phyloP scores from a whole-genome alignment of 306 rosid species.

The Cucurbita moschata region DNA sequence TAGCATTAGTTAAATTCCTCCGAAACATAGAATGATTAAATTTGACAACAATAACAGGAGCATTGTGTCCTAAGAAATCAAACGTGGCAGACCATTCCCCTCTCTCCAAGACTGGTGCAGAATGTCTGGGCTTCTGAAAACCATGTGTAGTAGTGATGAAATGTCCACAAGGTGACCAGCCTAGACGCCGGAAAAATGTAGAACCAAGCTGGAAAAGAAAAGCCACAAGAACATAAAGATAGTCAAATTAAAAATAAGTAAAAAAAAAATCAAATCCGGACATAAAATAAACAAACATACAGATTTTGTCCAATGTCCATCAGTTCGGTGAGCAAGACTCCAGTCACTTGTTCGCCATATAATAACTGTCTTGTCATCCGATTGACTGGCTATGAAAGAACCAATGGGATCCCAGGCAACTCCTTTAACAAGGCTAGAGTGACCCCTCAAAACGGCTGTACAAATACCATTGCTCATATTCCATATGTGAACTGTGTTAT shows the following conservation, averaged over 20 bases:
- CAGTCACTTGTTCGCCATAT: constrained; percentile 97
- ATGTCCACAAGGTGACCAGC: constrained; percentile 99
- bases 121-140: constrained; percentile 98
- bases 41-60: constrained; percentile 89
- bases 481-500: constrained; percentile 90
- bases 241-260: not conserved
- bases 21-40: constrained; percentile 94
- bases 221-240: not conserved
- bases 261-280: not conserved
- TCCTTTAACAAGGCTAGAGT: constrained; percentile 95
- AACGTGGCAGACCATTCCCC: constrained; percentile 99
- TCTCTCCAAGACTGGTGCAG: constrained; percentile 97
- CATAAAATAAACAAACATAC: constrained; percentile 35
- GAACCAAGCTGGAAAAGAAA: constrained; percentile 82
- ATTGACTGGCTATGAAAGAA: constrained; percentile 93
- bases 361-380: constrained; percentile 95
- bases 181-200: constrained; percentile 94
- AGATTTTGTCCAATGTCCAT: constrained; percentile 94
- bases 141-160: constrained; percentile 97
- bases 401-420: constrained; percentile 99
- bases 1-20: constrained; percentile 45
- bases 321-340: constrained; percentile 97
- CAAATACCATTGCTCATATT: constrained; percentile 90
- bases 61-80: constrained; percentile 96
- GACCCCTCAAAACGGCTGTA: constrained; percentile 97